phyloP scores from a whole-genome alignment of 2,329 filamentous ascomycete species.

The Fusarium neocosmosporiellum region DNA sequence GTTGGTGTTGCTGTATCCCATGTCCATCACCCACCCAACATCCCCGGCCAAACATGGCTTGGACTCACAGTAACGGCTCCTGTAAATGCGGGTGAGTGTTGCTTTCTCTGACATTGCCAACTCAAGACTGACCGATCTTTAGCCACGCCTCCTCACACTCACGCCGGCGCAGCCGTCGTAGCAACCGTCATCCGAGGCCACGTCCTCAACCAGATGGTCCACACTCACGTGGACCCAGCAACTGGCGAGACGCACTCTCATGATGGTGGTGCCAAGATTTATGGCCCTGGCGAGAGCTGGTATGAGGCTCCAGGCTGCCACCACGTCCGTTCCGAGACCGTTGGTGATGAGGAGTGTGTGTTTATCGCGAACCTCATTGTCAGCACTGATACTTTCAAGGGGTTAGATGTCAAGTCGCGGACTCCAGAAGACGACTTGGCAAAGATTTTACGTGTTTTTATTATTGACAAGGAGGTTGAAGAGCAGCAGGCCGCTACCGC shows the following conservation, averaged over 20 bases:
- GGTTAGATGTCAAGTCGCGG: constrained; percentile 12
- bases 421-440: constrained; percentile 14
- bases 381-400: constrained; percentile 18
- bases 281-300: constrained; percentile 31
- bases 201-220: constrained; percentile 30
- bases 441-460: constrained; percentile 18
- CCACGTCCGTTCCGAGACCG: constrained; percentile 31
- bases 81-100: constrained; percentile 15
- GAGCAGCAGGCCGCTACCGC: constrained; percentile 1
- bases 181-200: constrained; percentile 26
- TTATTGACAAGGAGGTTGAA: constrained; percentile 29
- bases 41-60: constrained; percentile 19
- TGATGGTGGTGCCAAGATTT: constrained; percentile 23
- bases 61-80: constrained; percentile 19
- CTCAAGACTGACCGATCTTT: not conserved
- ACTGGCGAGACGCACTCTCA: constrained; percentile 12
- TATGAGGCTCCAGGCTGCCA: constrained; percentile 33
- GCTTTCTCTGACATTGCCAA: no score
- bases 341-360: constrained; percentile 18
- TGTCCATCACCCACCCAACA: constrained; percentile 16
- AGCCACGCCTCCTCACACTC: constrained; percentile 30
- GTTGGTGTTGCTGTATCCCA: constrained; percentile 19
- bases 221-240: constrained; percentile 11
- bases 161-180: constrained; percentile 19
- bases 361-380: constrained; percentile 29